Base-by-base conservation (phyloP, 495 filamentous ascomycete species). In the Tuber melanosporum region DNA sequence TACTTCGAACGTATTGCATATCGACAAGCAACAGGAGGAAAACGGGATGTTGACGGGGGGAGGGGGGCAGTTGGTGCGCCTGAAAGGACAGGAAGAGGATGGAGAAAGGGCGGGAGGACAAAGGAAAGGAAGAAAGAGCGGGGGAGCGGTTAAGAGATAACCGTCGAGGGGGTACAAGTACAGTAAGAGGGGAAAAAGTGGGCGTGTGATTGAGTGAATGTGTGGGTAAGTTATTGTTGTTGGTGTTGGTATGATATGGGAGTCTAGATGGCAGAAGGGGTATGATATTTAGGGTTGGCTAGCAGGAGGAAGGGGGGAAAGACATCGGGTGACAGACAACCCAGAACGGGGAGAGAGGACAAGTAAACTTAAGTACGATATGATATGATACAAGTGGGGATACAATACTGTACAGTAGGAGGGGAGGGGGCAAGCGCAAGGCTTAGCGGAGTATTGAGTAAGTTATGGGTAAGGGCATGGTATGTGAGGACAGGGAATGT, bases 1-100 rank as follows among this genome's bases (percentile, higher is more conserved):
- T 90, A 85, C 93, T 97, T 73, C 95, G 89, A 80, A 98, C 95
- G 92, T 98, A 98, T 87, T 99, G 94, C 95, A 99, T 99, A 72
- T 66, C 57, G 26, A 32, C 15, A 17, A n/a, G 57, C 10, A 66
- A 66, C 26, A 26, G 57, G 19, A 10, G n/a, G 47, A 20, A 41
- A 71, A 44, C 43, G 47, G 9, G 32, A 26, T 43, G 72, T 39
- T 22, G 42, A 49, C 1, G 49, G 45, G 72, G 32, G 36, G 22
- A n/a, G 15, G 72, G 72, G 44, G 49, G 72, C 10, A 36, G 45
- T 14, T 74, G 20, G 72, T 69, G 72, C 57, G 57, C 57, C 26
- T 66, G 10, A 32, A 66, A 32, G 14, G n/a, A 66, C n/a, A 66
- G 57, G n/a, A 32, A 66, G 57, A 32, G 10, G 57, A 32, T 66